Conservation (phyloP, 2,329 filamentous ascomycete genomes). For the Blastomyces parvus region DNA sequence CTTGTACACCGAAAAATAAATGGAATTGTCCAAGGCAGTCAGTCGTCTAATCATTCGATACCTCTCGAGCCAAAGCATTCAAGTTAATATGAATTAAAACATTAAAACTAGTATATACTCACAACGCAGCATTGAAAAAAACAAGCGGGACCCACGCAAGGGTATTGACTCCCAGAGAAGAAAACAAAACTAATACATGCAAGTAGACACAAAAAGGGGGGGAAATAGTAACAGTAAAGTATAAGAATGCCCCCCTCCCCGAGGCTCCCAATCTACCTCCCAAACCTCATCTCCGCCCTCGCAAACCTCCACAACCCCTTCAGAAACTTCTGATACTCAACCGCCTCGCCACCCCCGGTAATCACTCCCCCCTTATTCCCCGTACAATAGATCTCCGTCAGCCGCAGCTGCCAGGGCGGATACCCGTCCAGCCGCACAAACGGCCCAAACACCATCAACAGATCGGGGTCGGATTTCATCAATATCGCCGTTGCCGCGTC, state of each 20-base stretch:
- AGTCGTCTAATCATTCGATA: not conserved
- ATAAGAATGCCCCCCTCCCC: not conserved
- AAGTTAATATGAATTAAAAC: not conserved
- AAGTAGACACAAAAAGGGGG: not conserved
- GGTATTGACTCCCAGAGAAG: not conserved
- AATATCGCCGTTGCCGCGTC: slow-evolving; percentile 3
- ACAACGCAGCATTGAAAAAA: not conserved
- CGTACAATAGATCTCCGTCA: slow-evolving; percentile 83
- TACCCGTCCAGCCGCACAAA: slow-evolving; percentile 80
- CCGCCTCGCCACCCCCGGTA: slow-evolving; percentile 37
- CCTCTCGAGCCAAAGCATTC: not conserved
- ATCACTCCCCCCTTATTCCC: slow-evolving; percentile 32
- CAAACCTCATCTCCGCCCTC: slow-evolving; percentile 79
- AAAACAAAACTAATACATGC: not conserved
- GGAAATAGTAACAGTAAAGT: not conserved
- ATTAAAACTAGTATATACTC: not conserved
- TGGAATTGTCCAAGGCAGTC: not conserved
- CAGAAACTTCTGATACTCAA: slow-evolving; percentile 91
- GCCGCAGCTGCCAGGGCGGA: slow-evolving; percentile 87
- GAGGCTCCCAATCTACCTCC: slow-evolving; percentile 42
- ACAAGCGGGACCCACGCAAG: not conserved
- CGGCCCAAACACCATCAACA: slow-evolving; percentile 79
- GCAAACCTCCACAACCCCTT: slow-evolving; percentile 74
- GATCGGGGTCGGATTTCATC: slow-evolving; percentile 80
- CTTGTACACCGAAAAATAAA: not conserved